Percentiles rank a stretch among this genome's conserved stretches.
Conservation (phyloP, 768 basidiomycete species). For the Leccinum truebloodii region DNA sequence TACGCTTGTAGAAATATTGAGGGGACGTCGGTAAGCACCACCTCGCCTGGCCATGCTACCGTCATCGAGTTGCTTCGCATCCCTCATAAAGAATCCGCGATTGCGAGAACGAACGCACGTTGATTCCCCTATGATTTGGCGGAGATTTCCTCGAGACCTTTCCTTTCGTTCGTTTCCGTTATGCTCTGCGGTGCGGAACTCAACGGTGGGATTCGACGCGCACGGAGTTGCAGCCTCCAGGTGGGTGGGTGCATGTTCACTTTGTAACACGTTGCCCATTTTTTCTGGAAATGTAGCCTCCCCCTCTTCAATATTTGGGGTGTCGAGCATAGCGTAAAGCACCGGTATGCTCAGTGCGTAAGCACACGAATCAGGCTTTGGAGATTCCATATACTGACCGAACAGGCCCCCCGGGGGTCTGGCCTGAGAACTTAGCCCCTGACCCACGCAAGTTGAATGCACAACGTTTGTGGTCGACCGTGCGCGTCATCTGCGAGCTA, state of each 20-base stretch:
- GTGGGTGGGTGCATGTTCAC: constrained; percentile 26
- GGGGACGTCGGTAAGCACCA: constrained; percentile 25
- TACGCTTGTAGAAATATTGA: constrained; percentile 28
- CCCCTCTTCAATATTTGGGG: constrained; percentile 13
- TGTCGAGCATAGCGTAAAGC: constrained; percentile 21
- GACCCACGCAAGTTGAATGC: constrained; percentile 25
- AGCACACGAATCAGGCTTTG: constrained; percentile 21
- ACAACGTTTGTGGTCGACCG: constrained; percentile 1
- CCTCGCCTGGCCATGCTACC: constrained; percentile 6
- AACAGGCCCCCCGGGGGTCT: neutral
- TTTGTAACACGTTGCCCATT: constrained; percentile 26
- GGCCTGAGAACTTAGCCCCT: constrained; percentile 24
- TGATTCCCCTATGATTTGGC: constrained; percentile 21
- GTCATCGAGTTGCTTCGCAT: constrained; percentile 15
- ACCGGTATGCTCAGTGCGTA: constrained; percentile 17
- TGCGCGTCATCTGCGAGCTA: constrained; percentile 6
- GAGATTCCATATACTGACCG: constrained; percentile 15
- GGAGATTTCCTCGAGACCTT: constrained; percentile 22
- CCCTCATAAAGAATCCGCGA: constrained; percentile 25
- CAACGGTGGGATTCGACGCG: constrained; percentile 18
- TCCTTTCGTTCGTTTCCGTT: constrained; percentile 20
- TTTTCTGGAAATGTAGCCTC: constrained; percentile 25
- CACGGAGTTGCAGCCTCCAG: constrained; percentile 22
- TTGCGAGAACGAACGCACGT: constrained; percentile 22
- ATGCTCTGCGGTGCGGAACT: constrained; percentile 24